Conservation (phyloP, 2,329 filamentous ascomycete species). For the Monosporascus sp. region DNA sequence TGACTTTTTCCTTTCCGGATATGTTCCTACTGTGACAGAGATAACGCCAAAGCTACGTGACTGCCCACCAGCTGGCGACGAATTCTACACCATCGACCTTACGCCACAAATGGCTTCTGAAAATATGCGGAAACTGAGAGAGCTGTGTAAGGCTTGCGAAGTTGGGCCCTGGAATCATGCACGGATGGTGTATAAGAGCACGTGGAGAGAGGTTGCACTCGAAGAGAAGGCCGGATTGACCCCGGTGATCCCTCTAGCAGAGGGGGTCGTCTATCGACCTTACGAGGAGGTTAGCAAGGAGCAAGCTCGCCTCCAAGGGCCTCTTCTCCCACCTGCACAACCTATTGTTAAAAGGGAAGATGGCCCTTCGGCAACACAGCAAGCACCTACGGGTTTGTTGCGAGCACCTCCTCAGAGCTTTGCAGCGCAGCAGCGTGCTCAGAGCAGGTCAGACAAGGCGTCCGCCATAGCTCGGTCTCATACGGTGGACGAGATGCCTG, state of each 20-base stretch:
- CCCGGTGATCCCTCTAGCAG: conserved; percentile 55
- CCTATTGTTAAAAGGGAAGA: conserved; percentile 28
- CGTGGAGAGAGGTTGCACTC: conserved; percentile 62
- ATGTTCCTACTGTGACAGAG: conserved; percentile 58
- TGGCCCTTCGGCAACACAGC: conserved; percentile 26
- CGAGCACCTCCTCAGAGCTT: conserved; percentile 58
- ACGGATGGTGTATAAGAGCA: conserved; percentile 46
- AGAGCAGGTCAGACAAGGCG: conserved; percentile 38
- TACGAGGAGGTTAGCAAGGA: conserved; percentile 57
- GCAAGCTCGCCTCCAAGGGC: conserved; percentile 33
- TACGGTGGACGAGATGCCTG: conserved; percentile 25
- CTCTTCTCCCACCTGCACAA: conserved; percentile 27
- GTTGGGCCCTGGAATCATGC: conserved; percentile 50
- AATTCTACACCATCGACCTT: conserved; percentile 50
- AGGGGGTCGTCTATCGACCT: conserved; percentile 58
- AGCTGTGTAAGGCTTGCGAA: conserved; percentile 52
- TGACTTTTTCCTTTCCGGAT: conserved; percentile 71
- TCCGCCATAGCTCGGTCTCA: conserved; percentile 23
- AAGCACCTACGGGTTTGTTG: conserved; percentile 37
- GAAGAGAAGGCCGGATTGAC: conserved; percentile 63
- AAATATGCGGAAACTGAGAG: conserved; percentile 47
- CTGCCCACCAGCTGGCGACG: conserved; percentile 48
- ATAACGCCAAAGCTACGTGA: conserved; percentile 55
- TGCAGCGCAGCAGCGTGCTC: conserved; percentile 59
- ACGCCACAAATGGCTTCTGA: conserved; percentile 38